Base-by-base conservation (phyloP, 1,284 basidiomycete species). In the Tilletia setariae region DNA sequence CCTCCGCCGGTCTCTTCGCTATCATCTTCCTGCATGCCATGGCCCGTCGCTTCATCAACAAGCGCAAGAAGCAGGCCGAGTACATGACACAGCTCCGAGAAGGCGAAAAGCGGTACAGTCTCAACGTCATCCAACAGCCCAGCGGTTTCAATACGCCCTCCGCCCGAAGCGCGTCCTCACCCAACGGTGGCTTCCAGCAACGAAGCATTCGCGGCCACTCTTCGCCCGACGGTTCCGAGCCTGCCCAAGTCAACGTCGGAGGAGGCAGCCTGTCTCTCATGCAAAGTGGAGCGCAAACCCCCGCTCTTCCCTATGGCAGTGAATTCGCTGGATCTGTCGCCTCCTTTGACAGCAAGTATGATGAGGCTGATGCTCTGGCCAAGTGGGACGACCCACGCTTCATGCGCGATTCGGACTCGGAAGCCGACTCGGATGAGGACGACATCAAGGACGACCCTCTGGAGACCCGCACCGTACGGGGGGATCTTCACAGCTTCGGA, bases 11-110 rank as follows among this genome's bases (percentile, higher is more conserved):
- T 30, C 51, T 77, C 64, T 75, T 78, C 28, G 40, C 73, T 65
- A 72, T 76, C 71, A 70, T 74, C 47, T 71, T 78, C 56, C 67
- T 74, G 2, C 74, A 78, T 43, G 77, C 73, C 32, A 43, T 56
- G 21, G 61, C 56, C 28, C 64, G 56, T 19, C 62, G 62, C 21
- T 44, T 19, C 23, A 64, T 64, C 62, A 64, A 44, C 62, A 13
- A 32, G 30, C 62, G 62, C 40, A 64, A 44, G 23, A 64, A 64
- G 62, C 13, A 47, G 21, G 62, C 62, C 25, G 62, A 44, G 25
- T 64, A 44, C 56, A 61, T 61, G 56, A 40, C 56, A 13, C 56
- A 61, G 28, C 56, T 61, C 35, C 56, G 56, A 2, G 56, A 61
- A 19, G 56, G 56, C 2, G 56, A 61, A 30, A 61, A 61, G 28